Percentiles rank a stretch among this genome's conserved stretches.
Conservation (phyloP, 2,329 filamentous ascomycete species). For the Rhynchosporium agropyri region DNA sequence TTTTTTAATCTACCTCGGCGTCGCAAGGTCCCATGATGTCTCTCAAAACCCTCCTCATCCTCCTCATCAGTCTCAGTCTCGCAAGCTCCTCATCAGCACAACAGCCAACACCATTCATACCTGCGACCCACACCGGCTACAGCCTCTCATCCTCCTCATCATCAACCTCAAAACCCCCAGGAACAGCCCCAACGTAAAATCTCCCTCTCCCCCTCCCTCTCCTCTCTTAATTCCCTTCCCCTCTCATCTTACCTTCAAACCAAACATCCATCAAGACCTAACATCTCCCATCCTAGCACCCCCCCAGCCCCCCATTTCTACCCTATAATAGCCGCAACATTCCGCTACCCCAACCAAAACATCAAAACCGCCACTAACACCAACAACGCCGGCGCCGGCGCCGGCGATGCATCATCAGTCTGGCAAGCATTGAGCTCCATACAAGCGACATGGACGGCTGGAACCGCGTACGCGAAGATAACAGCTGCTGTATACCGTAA, state of each 20-base stretch:
- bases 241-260: background rate
- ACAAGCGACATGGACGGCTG: conserved; percentile 15
- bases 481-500: conserved; percentile 13
- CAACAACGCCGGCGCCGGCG: too few species aligned
- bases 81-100: background rate
- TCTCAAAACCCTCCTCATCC: background rate
- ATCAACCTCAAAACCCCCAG: background rate
- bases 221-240: background rate
- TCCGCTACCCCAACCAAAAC: background rate
- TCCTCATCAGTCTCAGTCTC: background rate
- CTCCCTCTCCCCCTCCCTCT: background rate
- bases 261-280: background rate
- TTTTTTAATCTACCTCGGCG: too few species aligned
- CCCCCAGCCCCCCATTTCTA: background rate
- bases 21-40: too few species aligned
- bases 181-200: background rate
- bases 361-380: background rate
- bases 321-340: background rate
- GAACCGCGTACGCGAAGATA: conserved; percentile 6
- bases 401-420: background rate
- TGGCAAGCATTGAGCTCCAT: conserved; percentile 5
- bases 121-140: conserved; percentile 1
- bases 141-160: background rate
- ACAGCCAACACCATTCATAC: conserved; percentile 11
- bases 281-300: background rate